Evolutionary conservation across 177 flowering plant species (phyloP).

Genomic region (Vitis hybrid): DNA sequence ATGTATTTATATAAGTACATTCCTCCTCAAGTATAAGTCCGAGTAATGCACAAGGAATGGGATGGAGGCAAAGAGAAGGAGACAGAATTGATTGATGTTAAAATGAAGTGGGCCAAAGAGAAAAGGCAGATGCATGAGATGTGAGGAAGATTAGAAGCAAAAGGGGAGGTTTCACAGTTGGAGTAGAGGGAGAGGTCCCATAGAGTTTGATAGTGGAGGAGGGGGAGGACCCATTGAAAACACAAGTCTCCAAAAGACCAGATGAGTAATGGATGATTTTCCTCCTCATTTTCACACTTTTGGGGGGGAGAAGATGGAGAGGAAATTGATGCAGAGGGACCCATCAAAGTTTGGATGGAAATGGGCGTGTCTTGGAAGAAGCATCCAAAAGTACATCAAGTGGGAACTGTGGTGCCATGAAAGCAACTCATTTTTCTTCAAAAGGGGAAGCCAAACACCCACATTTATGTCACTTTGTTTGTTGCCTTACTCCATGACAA

Average conservation of each 20-base stretch:
- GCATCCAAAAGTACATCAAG: constrained; percentile 23
- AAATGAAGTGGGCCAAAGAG: constrained; percentile 13
- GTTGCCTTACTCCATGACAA: constrained; percentile 4
- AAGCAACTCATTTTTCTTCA: not conserved
- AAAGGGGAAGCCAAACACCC: constrained; percentile 11
- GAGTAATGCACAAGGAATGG: constrained; percentile 1
- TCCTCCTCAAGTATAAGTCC: not conserved
- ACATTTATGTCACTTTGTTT: constrained; percentile 3
- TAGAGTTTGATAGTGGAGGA: not conserved
- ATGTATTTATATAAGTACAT: not conserved
- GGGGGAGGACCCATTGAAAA: not conserved
- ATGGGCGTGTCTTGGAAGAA: constrained; percentile 11
- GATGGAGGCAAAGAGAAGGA: not conserved
- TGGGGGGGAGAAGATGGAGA: not conserved
- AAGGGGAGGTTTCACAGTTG: constrained; percentile 2
- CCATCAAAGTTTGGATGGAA: constrained; percentile 8
- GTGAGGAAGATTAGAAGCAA: constrained; percentile 17
- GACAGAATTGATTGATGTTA: constrained; percentile 7
- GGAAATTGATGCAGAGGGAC: constrained; percentile 5
- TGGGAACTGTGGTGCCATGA: constrained; percentile 8
- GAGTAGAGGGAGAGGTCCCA: constrained; percentile 8
- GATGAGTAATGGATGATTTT: constrained; percentile 2
- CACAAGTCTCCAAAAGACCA: constrained; percentile 8
- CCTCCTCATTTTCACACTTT: constrained; percentile 2
- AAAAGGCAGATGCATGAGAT: constrained; percentile 18